Base-by-base conservation (phyloP, 257 asterid species). In the Striga asiatica region DNA sequence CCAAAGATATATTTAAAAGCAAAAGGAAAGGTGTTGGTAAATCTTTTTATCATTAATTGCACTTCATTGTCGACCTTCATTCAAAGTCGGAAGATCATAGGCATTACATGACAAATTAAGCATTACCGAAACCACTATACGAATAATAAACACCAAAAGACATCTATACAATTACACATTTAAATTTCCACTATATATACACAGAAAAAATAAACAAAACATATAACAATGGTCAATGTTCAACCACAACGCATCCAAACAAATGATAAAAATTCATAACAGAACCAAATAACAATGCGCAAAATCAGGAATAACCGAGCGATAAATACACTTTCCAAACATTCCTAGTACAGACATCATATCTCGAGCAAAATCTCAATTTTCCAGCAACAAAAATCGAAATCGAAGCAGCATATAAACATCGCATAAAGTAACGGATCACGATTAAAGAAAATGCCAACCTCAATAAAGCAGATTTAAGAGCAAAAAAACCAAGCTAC, bases 211-310 rank as follows among this genome's bases (percentile, higher is more conserved):
- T 13, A 17, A 3, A 20, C 18, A 5, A 11, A 12, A 22, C 48
- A 20, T n/a, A n/a, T n/a, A n/a, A n/a, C n/a, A n/a, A n/a, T n/a
- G n/a, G n/a, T n/a, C n/a, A n/a, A n/a, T n/a, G 11, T 46, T 18
- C 32, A 5, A 21, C 6, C 6, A 34, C 8, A 41, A 19, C 28
- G 53, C 27, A 32, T 17, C 27, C 37, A 35, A 52, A 25, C 54
- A 13, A 60, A 5, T 14, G 51, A 11, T 11, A n/a, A 24, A 29
- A 21, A 25, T 47, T 54, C 28, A n/a, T 7, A 11, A 5, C 5
- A 52, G 57, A 69, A 32, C 66, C 24, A 25, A 28, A 34, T 17
- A 63, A 16, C 35, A 16, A 12, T 12, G 24, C 69, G 43, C 42
- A 50, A 57, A 51, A 19, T 8, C 11, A 11, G 39, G n/a, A 22